Conservation (phyloP, 257 asterid species). For the Solanum peruvianum region DNA sequence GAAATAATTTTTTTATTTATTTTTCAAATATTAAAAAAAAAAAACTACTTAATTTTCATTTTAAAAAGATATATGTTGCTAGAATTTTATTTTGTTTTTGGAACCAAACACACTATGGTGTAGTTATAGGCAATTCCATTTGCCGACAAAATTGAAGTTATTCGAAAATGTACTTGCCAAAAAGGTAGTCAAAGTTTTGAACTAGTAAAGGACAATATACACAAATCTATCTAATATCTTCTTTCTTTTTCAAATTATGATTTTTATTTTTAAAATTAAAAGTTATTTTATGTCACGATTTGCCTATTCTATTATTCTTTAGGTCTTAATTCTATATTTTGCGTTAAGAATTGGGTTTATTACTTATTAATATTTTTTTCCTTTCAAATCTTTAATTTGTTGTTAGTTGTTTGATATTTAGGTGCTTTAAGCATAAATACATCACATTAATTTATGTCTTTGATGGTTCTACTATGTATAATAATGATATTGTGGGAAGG, state of each 20-base stretch:
- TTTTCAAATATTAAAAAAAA: too few relatives aligned
- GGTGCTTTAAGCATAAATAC: background rate
- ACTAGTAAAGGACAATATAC: background rate
- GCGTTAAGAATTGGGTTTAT: background rate
- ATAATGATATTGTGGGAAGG: background rate
- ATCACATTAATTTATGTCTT: background rate
- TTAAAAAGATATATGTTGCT: background rate
- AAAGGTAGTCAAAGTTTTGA: background rate
- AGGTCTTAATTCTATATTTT: background rate
- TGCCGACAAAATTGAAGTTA: background rate
- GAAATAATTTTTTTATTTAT: too few relatives aligned
- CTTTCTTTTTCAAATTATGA: background rate
- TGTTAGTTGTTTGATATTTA: background rate
- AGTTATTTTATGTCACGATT: background rate
- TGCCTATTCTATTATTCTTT: background rate
- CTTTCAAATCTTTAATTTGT: background rate
- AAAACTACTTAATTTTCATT: background rate
- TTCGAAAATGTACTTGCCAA: background rate
- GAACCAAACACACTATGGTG: background rate
- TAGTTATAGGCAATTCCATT: background rate
- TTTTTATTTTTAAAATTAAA: background rate
- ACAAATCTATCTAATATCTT: background rate
- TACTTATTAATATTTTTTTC: background rate
- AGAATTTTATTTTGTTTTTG: background rate
- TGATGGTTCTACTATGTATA: background rate